A percentile compares a stretch with the other conserved stretches of the same genome.
phyloP scores from a whole-genome alignment of 208 protist genomes.

The Herpetomonas samuelpessoai region DNA sequence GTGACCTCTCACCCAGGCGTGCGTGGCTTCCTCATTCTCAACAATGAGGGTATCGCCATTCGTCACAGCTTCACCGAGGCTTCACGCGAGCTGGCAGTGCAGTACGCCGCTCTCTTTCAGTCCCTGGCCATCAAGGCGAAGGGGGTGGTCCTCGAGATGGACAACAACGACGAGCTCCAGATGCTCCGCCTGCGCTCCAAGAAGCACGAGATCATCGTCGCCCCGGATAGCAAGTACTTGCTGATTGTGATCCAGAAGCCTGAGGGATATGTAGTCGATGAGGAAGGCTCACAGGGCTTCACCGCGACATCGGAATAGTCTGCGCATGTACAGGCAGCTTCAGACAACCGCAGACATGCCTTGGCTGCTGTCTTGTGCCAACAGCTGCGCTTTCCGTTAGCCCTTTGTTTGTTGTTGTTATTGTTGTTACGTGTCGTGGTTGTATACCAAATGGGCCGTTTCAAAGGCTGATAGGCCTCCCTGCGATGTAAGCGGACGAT shows the following conservation, averaged over 20 bases:
- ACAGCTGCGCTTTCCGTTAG: too few relatives aligned
- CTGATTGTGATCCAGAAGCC: constrained; percentile 89
- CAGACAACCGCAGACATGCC: too few relatives aligned
- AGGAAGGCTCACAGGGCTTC: constrained; percentile 21
- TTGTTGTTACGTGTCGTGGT: too few relatives aligned
- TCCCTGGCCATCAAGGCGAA: constrained; percentile 92
- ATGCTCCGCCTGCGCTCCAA: constrained; percentile 93
- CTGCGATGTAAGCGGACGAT: too few relatives aligned
- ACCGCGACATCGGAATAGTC: too few relatives aligned
- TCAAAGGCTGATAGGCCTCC: too few relatives aligned
- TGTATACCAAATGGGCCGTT: too few relatives aligned
- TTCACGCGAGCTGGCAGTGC: constrained; percentile 81
- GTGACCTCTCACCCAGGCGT: constrained; percentile 94
- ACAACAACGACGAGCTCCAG: constrained; percentile 95
- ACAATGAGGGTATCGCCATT: constrained; percentile 94
- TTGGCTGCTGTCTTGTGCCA: too few relatives aligned
- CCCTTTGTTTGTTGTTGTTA: too few relatives aligned
- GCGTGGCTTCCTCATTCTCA: constrained; percentile 94
- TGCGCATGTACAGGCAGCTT: too few relatives aligned
- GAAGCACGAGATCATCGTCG: constrained; percentile 97
- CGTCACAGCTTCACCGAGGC: constrained; percentile 92
- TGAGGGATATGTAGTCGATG: constrained; percentile 32
- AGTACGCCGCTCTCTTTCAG: constrained; percentile 94
- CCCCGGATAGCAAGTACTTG: constrained; percentile 91
- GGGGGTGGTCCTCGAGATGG: constrained; percentile 90